Conservation (phyloP, 2,329 filamentous ascomycete species). For the Trichocomaceae sp. region DNA sequence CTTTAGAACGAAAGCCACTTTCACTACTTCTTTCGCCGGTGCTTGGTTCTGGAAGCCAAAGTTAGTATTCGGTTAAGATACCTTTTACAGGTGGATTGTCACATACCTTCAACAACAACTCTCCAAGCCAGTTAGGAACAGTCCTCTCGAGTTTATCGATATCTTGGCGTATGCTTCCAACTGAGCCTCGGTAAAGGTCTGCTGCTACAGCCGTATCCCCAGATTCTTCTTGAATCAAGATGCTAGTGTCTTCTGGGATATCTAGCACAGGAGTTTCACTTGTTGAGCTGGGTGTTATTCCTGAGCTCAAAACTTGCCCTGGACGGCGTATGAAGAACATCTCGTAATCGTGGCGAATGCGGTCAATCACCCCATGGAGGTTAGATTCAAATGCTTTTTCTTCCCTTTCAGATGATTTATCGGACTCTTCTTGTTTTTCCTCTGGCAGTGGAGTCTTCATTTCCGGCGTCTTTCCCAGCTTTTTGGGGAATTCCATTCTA, state of each 20-base stretch:
- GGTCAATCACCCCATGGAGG: conserved; percentile 41
- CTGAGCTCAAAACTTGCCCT: conserved; percentile 30
- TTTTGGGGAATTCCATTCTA: conserved; percentile 70
- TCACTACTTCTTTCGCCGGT: conserved; percentile 83
- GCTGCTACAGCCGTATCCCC: conserved; percentile 60
- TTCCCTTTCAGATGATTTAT: conserved; percentile 47
- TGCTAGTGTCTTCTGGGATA: conserved; percentile 47
- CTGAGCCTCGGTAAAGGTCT: conserved; percentile 85
- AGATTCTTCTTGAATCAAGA: conserved; percentile 60
- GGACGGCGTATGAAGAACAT: conserved; percentile 35
- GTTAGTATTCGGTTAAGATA: conserved; percentile 10
- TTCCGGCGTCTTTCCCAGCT: conserved; percentile 63
- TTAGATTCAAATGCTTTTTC: conserved; percentile 42
- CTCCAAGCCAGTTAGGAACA: conserved; percentile 86
- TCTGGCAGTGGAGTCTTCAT: conserved; percentile 67
- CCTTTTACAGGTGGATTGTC: background rate
- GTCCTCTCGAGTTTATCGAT: conserved; percentile 77
- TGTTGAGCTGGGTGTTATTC: conserved; percentile 38
- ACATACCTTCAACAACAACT: conserved; percentile 66
- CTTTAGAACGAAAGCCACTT: conserved; percentile 88
- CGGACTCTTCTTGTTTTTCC: conserved; percentile 59
- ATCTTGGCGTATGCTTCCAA: conserved; percentile 68
- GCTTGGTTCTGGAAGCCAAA: conserved; percentile 58
- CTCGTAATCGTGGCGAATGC: conserved; percentile 42
- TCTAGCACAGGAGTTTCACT: conserved; percentile 41